Base-by-base conservation (phyloP, 768 basidiomycete genomes). In the Holtermanniella nyarrowii region DNA sequence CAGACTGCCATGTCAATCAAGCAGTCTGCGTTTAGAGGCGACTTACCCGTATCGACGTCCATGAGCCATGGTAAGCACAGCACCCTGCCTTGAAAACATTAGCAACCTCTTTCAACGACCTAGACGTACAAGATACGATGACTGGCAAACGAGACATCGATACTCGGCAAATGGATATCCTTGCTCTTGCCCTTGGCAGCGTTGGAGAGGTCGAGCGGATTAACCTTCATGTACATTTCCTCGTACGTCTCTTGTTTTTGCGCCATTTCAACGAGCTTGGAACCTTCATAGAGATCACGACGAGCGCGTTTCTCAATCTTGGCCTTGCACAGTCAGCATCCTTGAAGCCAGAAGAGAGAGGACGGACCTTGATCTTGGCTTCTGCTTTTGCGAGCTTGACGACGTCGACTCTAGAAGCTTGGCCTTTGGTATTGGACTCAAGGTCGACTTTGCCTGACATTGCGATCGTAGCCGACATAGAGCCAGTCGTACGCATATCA, bases 191-290 rank as follows among this genome's bases (percentile, higher is more conserved):
- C 88, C 73, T 90, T 93, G 3, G 82, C 75, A 0, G 78, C 74
- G 18, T 80, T 79, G 0, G 85, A 82, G 51, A 71, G 48, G 71
- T 91, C 88, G 53, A 99, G 73, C 39, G 95, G 89, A 73, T 99
- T 99, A 74, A 83, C 89, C 78, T 95, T 88, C 86, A 99, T 87
- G 75, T 90, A 99, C 82, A 99, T 84, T 68, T 99, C 95, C 68
- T 97, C 93, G 73, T 96, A 97, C 18, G 84, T 81, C 85, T 96
- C 89, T 83, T 97, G 88, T 74, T 89, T 90, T 71, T 83, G 81
- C 72, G 87, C 83, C 58, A 88, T 83, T 65, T 95, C 89, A 49
- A 99, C 77, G 26, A 99, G 76, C 72, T 95, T 97, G 5, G 88
- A 91, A 5, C 95, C 93, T 68, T 97, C 93, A 69, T 95, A 99